Conservation (phyloP, 2,329 filamentous ascomycete genomes). For the Fusarium goolgardi region DNA sequence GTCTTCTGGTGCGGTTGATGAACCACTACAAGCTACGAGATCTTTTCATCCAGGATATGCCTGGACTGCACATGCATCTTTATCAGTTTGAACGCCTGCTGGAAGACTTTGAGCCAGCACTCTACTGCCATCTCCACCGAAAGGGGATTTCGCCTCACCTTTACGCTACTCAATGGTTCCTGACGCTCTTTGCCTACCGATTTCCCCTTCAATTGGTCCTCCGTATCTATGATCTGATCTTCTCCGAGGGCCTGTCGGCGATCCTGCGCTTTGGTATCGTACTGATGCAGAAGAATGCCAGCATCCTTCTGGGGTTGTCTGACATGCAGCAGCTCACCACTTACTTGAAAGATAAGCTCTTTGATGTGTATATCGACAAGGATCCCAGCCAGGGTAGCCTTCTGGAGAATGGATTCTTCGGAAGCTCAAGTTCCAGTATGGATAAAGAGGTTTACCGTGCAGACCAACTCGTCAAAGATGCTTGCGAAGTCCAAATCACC, state of each 20-base stretch:
- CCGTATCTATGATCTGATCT: slow-evolving; percentile 93
- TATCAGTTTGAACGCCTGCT: slow-evolving; percentile 95
- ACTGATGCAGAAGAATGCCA: slow-evolving; percentile 93
- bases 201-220: slow-evolving; percentile 97
- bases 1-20: slow-evolving; percentile 92
- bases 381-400: slow-evolving; percentile 92
- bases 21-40: slow-evolving; percentile 94
- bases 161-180: slow-evolving; percentile 98
- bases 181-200: slow-evolving; percentile 97
- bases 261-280: slow-evolving; percentile 95
- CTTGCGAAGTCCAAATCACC: slow-evolving; percentile 86
- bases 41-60: slow-evolving; percentile 96
- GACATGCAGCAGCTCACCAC: slow-evolving; percentile 91
- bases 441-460: slow-evolving; percentile 97
- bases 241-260: slow-evolving; percentile 92
- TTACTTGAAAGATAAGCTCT: slow-evolving; percentile 92
- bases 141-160: slow-evolving; percentile 89
- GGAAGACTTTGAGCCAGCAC: slow-evolving; percentile 91
- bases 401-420: slow-evolving; percentile 96
- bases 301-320: slow-evolving; percentile 81
- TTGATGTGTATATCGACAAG: slow-evolving; percentile 97
- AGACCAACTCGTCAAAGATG: slow-evolving; percentile 92
- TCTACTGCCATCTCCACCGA: slow-evolving; percentile 93
- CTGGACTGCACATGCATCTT: slow-evolving; percentile 89
- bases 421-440: slow-evolving; percentile 85